These are phyloP conservation scores for Chaetomium cochliodes DNA, from an alignment of 495 filamentous ascomycete genomes.

Conservation along the genomic window DNA sequence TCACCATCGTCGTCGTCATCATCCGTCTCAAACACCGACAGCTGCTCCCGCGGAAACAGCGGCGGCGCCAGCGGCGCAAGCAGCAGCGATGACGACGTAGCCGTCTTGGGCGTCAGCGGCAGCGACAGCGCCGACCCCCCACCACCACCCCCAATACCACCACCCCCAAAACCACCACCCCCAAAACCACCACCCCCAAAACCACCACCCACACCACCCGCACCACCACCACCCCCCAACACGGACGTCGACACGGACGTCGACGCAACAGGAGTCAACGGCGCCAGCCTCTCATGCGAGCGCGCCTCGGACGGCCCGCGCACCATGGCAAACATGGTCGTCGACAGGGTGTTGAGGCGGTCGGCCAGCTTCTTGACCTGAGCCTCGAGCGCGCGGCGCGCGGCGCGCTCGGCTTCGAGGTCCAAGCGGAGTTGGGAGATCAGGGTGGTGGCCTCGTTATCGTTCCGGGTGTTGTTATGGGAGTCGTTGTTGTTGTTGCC, in stretches of 20 bases:
- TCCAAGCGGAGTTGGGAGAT: constrained; percentile 49
- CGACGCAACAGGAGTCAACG: constrained; percentile 1
- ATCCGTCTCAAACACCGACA: constrained; percentile 42
- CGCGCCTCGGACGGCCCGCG: constrained; percentile 33
- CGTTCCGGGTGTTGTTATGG: too few species aligned
- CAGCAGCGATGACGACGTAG: constrained; percentile 9
- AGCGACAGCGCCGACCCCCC: constrained; percentile 16
- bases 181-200: too few species aligned
- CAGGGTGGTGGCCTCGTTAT: constrained; percentile 26
- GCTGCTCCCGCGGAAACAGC: constrained; percentile 23
- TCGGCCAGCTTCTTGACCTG: constrained; percentile 50
- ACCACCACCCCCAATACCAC: background rate
- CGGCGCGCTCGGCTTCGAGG: constrained; percentile 51
- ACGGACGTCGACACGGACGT: too few species aligned
- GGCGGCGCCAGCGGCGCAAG: constrained; percentile 12
- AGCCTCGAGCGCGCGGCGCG: constrained; percentile 51
- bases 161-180: too few species aligned
- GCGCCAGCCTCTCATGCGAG: constrained; percentile 29
- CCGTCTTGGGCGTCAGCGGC: constrained; percentile 24
- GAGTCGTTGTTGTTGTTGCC: too few species aligned
- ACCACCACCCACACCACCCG: too few species aligned
- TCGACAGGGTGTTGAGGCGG: constrained; percentile 42
- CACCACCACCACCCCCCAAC: too few species aligned
- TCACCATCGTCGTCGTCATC: constrained; percentile 36
- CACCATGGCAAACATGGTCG: constrained; percentile 40